phyloP scores from a whole-genome alignment of 306 rosid genomes.

The Vigna radiata region DNA sequence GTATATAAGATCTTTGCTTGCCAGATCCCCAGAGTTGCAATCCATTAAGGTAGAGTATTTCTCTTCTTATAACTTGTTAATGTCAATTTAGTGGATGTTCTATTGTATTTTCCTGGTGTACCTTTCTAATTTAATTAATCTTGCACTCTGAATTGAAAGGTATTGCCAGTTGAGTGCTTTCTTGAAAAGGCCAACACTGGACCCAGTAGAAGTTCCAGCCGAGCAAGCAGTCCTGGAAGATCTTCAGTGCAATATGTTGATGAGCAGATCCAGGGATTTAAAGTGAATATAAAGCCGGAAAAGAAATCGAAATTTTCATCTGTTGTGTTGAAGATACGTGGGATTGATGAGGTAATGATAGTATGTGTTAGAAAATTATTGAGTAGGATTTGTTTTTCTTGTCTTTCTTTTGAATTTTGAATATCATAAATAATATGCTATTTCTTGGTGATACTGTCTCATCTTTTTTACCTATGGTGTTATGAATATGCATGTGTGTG shows the following conservation, averaged over 20 bases:
- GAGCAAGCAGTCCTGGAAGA: conserved; percentile 84
- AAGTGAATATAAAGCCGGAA: conserved; percentile 76
- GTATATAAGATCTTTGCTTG: conserved; percentile 85
- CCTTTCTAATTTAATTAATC: conserved; percentile 29
- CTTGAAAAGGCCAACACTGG: conserved; percentile 72
- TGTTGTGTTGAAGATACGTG: conserved; percentile 83
- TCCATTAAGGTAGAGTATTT: conserved; percentile 72
- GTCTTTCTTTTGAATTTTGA: conserved; percentile 4
- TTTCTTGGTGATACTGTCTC: neutral
- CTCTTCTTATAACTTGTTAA: neutral
- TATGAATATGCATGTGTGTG: neutral
- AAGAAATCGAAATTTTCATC: conserved; percentile 84
- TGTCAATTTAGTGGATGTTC: conserved; percentile 9
- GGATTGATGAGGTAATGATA: conserved; percentile 79
- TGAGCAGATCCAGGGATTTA: conserved; percentile 80
- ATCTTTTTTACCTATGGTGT: neutral
- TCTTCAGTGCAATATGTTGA: conserved; percentile 64
- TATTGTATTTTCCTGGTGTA: conserved; percentile 28
- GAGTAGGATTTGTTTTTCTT: conserved; percentile 4
- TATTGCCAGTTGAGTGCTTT: conserved; percentile 74
- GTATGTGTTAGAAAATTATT: conserved; percentile 20
- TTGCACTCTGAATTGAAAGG: conserved; percentile 52
- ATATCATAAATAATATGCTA: neutral
- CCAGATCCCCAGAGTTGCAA: conserved; percentile 88
- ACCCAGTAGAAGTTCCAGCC: conserved; percentile 81